phyloP scores from a whole-genome alignment of 2,329 filamentous ascomycete genomes.

The Beauveria medogensis region DNA sequence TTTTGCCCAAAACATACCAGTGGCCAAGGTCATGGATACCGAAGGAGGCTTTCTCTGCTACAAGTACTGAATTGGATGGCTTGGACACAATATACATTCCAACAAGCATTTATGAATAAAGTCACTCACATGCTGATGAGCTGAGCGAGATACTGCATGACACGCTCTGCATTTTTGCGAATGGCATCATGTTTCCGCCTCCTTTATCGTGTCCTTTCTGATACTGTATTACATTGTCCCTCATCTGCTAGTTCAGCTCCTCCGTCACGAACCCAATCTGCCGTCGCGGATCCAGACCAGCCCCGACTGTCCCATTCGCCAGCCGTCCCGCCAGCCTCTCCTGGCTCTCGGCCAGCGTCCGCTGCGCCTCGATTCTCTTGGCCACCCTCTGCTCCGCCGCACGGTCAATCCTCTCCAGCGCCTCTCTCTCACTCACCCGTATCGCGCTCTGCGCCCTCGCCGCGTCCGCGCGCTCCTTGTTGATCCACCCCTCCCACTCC shows the following conservation, averaged over 20 bases:
- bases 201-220: no score
- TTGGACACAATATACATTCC: no score
- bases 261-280: constrained; percentile 52
- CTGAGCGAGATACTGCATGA: no score
- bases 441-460: constrained; percentile 43
- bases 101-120: no score
- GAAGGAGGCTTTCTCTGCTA: constrained; percentile 8
- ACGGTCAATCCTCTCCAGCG: constrained; percentile 40
- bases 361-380: constrained; percentile 41
- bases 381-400: constrained; percentile 37
- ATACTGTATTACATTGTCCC: background rate
- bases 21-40: constrained; percentile 5
- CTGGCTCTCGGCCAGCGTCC: constrained; percentile 42
- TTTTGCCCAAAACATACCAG: constrained; percentile 1
- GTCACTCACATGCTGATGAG: no score
- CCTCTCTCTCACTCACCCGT: constrained; percentile 41
- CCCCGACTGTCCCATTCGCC: constrained; percentile 27
- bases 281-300: constrained; percentile 25
- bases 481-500: constrained; percentile 40
- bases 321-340: constrained; percentile 34
- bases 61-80: background rate
- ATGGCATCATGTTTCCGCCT: no score
- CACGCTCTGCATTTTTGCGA: no score
- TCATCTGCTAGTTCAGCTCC: constrained; percentile 35
- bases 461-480: constrained; percentile 37